Evolutionary conservation across 177 flowering plant species (phyloP).

Genomic region (Vitis hybrid): DNA sequence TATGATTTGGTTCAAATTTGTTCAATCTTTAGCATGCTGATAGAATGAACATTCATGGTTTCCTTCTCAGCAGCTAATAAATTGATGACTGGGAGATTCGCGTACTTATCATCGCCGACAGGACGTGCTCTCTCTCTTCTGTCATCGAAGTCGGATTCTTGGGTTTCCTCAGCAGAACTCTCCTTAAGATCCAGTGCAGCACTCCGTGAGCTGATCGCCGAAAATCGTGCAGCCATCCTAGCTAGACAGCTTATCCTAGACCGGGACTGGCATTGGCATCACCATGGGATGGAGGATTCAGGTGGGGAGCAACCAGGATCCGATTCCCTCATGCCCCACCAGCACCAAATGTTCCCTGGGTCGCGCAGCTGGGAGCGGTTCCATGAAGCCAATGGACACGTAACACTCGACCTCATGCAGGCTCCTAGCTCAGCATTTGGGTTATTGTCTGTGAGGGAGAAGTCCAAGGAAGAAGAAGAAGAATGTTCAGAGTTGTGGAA

Average conservation of each 20-base stretch:
- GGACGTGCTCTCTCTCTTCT: slow-evolving; percentile 89
- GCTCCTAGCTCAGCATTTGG: slow-evolving; percentile 44
- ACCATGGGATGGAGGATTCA: slow-evolving; percentile 19
- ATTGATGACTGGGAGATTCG: slow-evolving; percentile 24
- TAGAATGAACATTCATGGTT: background rate
- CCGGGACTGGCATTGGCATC: slow-evolving; percentile 19
- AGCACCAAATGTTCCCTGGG: slow-evolving; percentile 25
- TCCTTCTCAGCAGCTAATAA: slow-evolving; percentile 13
- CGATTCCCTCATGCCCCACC: slow-evolving; percentile 1
- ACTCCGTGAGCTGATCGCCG: slow-evolving; percentile 68
- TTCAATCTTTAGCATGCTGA: background rate
- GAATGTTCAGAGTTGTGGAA: slow-evolving; percentile 57
- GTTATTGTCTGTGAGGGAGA: slow-evolving; percentile 33
- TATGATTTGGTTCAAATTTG: no score
- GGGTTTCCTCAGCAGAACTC: slow-evolving; percentile 38
- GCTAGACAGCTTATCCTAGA: slow-evolving; percentile 43
- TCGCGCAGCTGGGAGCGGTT: slow-evolving; percentile 27
- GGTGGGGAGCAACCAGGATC: slow-evolving; percentile 9
- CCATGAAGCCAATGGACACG: slow-evolving; percentile 25
- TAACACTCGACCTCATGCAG: slow-evolving; percentile 65
- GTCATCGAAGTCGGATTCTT: slow-evolving; percentile 49
- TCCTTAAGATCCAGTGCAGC: slow-evolving; percentile 69
- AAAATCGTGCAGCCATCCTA: slow-evolving; percentile 56
- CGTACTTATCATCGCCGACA: slow-evolving; percentile 30
- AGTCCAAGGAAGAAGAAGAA: slow-evolving; percentile 43